A percentile compares a stretch with the other conserved stretches of the same genome.
These are phyloP conservation scores for Chrysoporthe deuterocubensis DNA, from an alignment of 2,329 filamentous ascomycete genomes.

Conservation along the genomic window DNA sequence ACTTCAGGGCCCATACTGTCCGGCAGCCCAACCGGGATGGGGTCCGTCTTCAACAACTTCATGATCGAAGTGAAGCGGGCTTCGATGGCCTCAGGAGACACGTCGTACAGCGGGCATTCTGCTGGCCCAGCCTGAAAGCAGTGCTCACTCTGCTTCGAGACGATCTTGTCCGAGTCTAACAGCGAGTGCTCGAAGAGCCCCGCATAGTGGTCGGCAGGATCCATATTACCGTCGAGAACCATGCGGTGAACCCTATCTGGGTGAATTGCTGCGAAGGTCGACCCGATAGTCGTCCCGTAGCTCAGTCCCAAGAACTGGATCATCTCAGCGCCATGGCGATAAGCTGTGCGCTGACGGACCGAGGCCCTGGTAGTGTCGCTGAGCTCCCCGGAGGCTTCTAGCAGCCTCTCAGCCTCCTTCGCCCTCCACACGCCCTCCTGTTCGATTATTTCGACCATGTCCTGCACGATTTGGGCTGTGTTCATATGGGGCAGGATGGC, in stretches of 20 bases:
- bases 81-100: slow-evolving; percentile 15
- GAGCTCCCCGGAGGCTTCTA: background rate
- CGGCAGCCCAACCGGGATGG: slow-evolving; percentile 31
- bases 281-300: slow-evolving; percentile 47
- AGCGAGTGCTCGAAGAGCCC: slow-evolving; percentile 35
- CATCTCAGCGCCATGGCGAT: slow-evolving; percentile 34
- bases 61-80: slow-evolving; percentile 24
- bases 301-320: slow-evolving; percentile 48
- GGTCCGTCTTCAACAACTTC: slow-evolving; percentile 33
- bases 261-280: slow-evolving; percentile 45
- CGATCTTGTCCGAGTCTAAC: slow-evolving; percentile 36
- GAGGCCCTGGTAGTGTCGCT: background rate
- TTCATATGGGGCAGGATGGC: slow-evolving; percentile 42
- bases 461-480: slow-evolving; percentile 50
- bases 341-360: slow-evolving; percentile 25
- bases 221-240: slow-evolving; percentile 43
- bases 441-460: slow-evolving; percentile 55
- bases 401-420: slow-evolving; percentile 30
- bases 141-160: slow-evolving; percentile 41
- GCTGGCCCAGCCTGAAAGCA: slow-evolving; percentile 32
- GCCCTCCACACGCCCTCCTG: slow-evolving; percentile 43
- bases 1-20: slow-evolving; percentile 8
- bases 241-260: slow-evolving; percentile 40
- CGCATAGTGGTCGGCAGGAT: slow-evolving; percentile 41
- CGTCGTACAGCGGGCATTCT: slow-evolving; percentile 16